These are phyloP conservation scores for Fragaria ananassa DNA, from an alignment of 306 rosid genomes.

Conservation along the genomic window DNA sequence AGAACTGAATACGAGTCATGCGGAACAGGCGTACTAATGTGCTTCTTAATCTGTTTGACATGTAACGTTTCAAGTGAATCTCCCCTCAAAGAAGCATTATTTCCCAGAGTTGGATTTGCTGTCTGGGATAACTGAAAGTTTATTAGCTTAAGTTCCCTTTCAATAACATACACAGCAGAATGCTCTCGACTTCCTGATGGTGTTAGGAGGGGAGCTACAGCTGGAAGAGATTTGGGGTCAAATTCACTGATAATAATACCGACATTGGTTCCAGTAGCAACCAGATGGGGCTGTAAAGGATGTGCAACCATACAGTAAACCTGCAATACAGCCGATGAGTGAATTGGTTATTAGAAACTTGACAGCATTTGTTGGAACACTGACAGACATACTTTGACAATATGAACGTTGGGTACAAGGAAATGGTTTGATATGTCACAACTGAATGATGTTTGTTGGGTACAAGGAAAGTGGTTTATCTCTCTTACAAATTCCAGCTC, in stretches of 20 bases:
- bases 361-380: background rate
- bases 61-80: conserved; percentile 72
- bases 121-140: conserved; percentile 88
- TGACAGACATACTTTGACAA: background rate
- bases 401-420: background rate
- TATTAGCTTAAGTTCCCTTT: conserved; percentile 84
- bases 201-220: conserved; percentile 85
- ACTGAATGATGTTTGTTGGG: background rate
- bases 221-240: conserved; percentile 96
- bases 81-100: conserved; percentile 81
- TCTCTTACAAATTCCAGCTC: background rate
- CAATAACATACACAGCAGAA: conserved; percentile 85
- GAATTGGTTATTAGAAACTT: background rate
- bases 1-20: conserved; percentile 96
- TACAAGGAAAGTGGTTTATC: background rate
- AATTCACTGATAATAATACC: conserved; percentile 93
- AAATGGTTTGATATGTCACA: background rate
- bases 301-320: conserved; percentile 97
- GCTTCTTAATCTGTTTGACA: conserved; percentile 90
- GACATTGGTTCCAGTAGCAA: conserved; percentile 95
- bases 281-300: conserved; percentile 92
- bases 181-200: conserved; percentile 86
- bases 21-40: conserved; percentile 92
- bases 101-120: conserved; percentile 94
- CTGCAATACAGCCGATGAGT: conserved; percentile 44